These are phyloP conservation scores for Verticillium alfalfae DNA, from an alignment of 2,329 filamentous ascomycete genomes.

Conservation along the genomic window DNA sequence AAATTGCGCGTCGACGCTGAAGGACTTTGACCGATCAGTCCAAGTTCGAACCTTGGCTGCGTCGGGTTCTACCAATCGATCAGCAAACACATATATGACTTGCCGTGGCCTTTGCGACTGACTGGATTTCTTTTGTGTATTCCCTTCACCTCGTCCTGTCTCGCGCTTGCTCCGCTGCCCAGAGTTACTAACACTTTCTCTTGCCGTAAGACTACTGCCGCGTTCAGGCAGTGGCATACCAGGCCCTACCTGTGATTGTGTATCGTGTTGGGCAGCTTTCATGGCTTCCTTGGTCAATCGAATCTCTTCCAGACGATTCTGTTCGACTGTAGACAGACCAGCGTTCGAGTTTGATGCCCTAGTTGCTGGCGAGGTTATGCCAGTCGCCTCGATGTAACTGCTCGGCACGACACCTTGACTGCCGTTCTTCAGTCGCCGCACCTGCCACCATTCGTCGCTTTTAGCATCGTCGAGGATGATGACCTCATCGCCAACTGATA, in stretches of 20 bases:
- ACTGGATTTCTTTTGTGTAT: constrained; percentile 57
- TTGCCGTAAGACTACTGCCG: constrained; percentile 69
- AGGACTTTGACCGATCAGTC: constrained; percentile 92
- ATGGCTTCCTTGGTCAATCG: constrained; percentile 76
- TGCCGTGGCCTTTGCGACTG: constrained; percentile 29
- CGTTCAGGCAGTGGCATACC: constrained; percentile 71
- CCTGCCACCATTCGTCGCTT: constrained; percentile 98
- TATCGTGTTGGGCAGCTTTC: constrained; percentile 37
- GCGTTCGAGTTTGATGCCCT: constrained; percentile 42
- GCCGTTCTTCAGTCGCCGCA: constrained; percentile 81
- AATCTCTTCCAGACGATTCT: constrained; percentile 75
- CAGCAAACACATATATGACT: constrained; percentile 6
- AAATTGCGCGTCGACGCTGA: constrained; percentile 96
- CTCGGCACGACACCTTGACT: constrained; percentile 95
- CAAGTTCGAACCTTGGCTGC: constrained; percentile 77
- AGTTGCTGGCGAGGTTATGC: constrained; percentile 49
- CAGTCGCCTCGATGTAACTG: constrained; percentile 89
- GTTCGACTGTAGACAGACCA: constrained; percentile 64
- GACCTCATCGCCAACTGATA: constrained; percentile 85
- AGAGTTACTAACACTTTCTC: constrained; percentile 61
- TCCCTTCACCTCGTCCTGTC: constrained; percentile 53
- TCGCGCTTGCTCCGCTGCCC: constrained; percentile 66
- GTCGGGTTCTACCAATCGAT: constrained; percentile 63
- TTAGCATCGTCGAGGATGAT: constrained; percentile 82
- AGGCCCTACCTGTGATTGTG: constrained; percentile 59